Evolutionary conservation across 768 basidiomycete species (phyloP).

Genomic region (Tulasnella sp.): DNA sequence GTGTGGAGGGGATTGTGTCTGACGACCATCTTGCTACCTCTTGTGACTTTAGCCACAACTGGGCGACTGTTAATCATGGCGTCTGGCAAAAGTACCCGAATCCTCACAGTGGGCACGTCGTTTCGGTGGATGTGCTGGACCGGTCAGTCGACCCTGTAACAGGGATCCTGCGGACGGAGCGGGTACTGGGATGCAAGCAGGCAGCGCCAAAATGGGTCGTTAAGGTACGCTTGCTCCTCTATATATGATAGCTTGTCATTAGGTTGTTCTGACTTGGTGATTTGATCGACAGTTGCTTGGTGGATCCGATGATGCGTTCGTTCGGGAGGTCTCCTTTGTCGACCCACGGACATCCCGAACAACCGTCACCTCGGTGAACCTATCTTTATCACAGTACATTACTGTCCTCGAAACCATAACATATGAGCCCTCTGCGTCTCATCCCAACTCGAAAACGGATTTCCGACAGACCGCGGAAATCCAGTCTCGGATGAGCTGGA

Average conservation of each 20-base stretch:
- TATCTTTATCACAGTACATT: constrained; percentile 89
- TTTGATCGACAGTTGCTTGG: constrained; percentile 59
- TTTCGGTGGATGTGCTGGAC: constrained; percentile 79
- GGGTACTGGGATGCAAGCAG: constrained; percentile 84
- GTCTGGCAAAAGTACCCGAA: constrained; percentile 98
- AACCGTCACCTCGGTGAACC: constrained; percentile 84
- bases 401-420: constrained; percentile 85
- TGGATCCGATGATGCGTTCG: constrained; percentile 88
- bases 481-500: constrained; percentile 73
- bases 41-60: constrained; percentile 55
- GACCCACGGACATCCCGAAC: constrained; percentile 74
- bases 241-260: not conserved
- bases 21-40: constrained; percentile 16
- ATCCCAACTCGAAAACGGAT: constrained; percentile 40
- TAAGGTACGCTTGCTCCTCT: constrained; percentile 46
- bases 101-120: constrained; percentile 79
- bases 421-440: constrained; percentile 57
- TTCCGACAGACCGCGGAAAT: constrained; percentile 91
- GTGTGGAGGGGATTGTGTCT: constrained; percentile 1
- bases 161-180: constrained; percentile 85
- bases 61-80: constrained; percentile 83
- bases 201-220: constrained; percentile 87
- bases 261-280: constrained; percentile 4
- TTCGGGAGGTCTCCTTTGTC: constrained; percentile 88
- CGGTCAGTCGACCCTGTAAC: constrained; percentile 72